Conservation (phyloP, 306 rosid species). For the Fagus crenata region DNA sequence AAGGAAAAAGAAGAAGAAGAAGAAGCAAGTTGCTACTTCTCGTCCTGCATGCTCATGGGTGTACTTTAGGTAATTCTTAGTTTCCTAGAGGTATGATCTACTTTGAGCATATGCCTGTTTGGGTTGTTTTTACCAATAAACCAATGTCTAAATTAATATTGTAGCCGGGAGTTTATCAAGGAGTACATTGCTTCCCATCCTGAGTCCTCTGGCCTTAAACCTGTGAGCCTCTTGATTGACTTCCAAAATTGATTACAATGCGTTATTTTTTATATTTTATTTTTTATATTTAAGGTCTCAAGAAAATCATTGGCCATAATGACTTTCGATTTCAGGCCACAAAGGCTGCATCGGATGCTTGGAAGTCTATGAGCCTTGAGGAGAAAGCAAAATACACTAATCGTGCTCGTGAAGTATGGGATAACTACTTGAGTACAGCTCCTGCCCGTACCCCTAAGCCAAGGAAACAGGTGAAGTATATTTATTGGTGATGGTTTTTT, state of each 20-base stretch:
- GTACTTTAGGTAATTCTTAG: slow-evolving; percentile 34
- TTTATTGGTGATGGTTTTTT: not conserved
- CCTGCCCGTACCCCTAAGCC: slow-evolving; percentile 39
- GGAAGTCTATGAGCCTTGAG: slow-evolving; percentile 49
- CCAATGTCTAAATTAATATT: not conserved
- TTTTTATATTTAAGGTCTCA: not conserved
- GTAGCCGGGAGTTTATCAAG: slow-evolving; percentile 41
- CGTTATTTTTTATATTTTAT: too few relatives aligned
- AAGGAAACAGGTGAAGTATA: slow-evolving; percentile 37
- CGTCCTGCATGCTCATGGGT: slow-evolving; percentile 52
- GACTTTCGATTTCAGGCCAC: slow-evolving; percentile 34
- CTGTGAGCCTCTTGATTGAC: slow-evolving; percentile 32
- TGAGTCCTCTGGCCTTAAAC: slow-evolving; percentile 46
- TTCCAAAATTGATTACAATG: slow-evolving; percentile 7
- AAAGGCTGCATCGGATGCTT: slow-evolving; percentile 45
- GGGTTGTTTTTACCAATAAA: not conserved
- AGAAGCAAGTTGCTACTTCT: slow-evolving; percentile 31
- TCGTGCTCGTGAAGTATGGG: slow-evolving; percentile 48
- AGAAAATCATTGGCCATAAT: not conserved
- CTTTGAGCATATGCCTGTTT: slow-evolving; percentile 4
- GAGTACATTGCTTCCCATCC: slow-evolving; percentile 46
- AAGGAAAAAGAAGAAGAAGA: slow-evolving; percentile 31
- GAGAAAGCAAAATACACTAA: slow-evolving; percentile 45
- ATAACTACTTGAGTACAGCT: slow-evolving; percentile 42
- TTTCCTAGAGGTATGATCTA: not conserved